Evolutionary conservation across 257 asterid species (phyloP).

Genomic region (Przewalskia tangutica): DNA sequence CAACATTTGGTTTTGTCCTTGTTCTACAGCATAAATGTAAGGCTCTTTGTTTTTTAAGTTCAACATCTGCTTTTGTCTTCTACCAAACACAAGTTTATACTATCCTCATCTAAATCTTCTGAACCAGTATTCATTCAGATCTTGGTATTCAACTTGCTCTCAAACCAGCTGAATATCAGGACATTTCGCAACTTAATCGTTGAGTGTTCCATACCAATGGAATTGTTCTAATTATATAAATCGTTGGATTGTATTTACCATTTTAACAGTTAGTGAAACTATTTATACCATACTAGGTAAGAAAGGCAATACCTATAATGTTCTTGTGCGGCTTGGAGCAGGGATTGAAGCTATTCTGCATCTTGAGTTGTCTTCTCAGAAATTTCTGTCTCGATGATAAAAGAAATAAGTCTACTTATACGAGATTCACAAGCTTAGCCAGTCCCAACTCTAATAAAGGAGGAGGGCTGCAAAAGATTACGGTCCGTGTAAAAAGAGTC

Average conservation of each 20-base stretch:
- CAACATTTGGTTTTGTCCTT: conserved; percentile 80
- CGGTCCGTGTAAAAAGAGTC: neutral
- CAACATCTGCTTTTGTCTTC: conserved; percentile 3
- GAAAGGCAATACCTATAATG: neutral
- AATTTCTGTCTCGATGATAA: neutral
- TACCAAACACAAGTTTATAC: neutral
- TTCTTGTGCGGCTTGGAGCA: neutral
- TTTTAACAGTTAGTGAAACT: neutral
- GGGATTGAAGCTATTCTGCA: neutral
- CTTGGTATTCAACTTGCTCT: neutral
- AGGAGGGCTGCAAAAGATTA: neutral
- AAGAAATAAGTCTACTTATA: neutral
- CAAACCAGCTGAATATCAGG: neutral
- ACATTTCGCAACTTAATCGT: neutral
- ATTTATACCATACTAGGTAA: neutral
- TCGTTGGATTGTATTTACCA: neutral
- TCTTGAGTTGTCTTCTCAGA: neutral
- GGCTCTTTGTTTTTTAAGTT: conserved; percentile 20
- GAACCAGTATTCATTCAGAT: neutral
- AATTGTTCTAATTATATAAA: neutral
- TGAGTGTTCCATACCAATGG: neutral
- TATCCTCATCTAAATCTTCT: conserved; percentile 1
- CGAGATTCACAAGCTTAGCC: neutral
- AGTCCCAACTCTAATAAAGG: neutral
- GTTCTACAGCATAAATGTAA: conserved; percentile 77